phyloP scores from a whole-genome alignment of 768 basidiomycete genomes.

The Kwoniella newhampshirensis region DNA sequence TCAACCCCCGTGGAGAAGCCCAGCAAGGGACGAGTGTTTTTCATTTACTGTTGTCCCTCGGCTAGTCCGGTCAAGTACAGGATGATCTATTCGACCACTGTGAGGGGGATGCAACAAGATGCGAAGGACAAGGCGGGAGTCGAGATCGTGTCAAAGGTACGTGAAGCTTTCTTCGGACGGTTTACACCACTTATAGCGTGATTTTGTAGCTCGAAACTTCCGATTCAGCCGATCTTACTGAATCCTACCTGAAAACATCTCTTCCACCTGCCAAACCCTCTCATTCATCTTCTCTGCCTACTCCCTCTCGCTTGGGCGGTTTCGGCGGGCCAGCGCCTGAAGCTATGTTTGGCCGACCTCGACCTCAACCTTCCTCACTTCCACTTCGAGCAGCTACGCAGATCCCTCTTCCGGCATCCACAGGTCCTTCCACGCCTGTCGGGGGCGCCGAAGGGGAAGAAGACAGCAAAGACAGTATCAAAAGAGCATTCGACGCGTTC shows the following conservation, averaged over 20 bases:
- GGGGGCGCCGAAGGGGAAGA: conserved; percentile 18
- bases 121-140: conserved; percentile 59
- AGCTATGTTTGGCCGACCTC: conserved; percentile 38
- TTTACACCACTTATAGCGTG: conserved; percentile 42
- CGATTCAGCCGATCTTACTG: conserved; percentile 70
- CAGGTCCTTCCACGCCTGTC: conserved; percentile 29
- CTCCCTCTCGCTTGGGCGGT: conserved; percentile 22
- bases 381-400: conserved; percentile 30
- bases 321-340: conserved; percentile 9
- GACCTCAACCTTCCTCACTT: conserved; percentile 24
- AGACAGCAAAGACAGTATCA: conserved; percentile 40
- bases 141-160: conserved; percentile 57
- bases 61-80: conserved; percentile 75
- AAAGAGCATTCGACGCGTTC: conserved; percentile 48
- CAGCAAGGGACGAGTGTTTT: conserved; percentile 57
- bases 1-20: conserved; percentile 7
- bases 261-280: conserved; percentile 53
- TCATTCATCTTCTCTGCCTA: conserved; percentile 40
- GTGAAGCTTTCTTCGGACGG: conserved; percentile 14
- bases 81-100: conserved; percentile 83
- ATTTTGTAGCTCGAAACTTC: conserved; percentile 78
- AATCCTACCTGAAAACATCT: conserved; percentile 63
- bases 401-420: conserved; percentile 35
- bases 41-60: conserved; percentile 89
- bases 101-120: conserved; percentile 60